Evolutionary conservation across 164 flowering plant genomes (phyloP), one percentile per base, ranked within the genome.

Genomic region (Umbellularia californica): DNA sequence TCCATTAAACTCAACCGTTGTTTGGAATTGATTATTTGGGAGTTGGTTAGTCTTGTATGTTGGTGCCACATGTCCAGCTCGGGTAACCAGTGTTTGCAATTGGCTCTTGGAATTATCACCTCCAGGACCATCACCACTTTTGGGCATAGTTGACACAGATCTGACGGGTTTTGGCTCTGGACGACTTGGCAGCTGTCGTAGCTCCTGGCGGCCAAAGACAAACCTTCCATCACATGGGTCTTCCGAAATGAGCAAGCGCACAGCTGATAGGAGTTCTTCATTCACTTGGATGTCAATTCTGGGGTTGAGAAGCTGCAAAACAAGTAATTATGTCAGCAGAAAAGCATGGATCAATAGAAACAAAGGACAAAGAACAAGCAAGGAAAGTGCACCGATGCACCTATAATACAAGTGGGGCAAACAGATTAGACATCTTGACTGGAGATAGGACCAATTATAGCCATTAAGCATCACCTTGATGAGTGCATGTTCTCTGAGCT

Each of bases 101-200:
- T 92, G 92, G 72, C 89, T 85, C 84, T 94, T 94, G n/a, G 93
- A 81, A 81, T 94, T 91, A 74, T 91, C 97, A 77, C 92, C 96
- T 28, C 94, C 98, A 60, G 93, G 88, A 15, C 90, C 93, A 82
- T 87, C 84, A 63, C 83, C 90, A 11, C 74, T 84, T 64, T 84
- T 86, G 9, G 87, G 79, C 76, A 78, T 63, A 28, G 28, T 67
- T 13, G 33, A 33, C 10, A 67, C 28, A 25, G 69, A 35, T 67
- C 33, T 67, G 35, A 28, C 33, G 58, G 74, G 25, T 2, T 6
- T 30, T 55, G 62, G 24, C 17, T 41, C 25, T 50, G 75, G 70
- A 5, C 50, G 70, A 17, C 15, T 23, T n/a, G 24, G 52, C 10
- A 47, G 24, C 3, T 41, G 71, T 41, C 27, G 79, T 65, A 62